phyloP scores from a whole-genome alignment of 2,329 filamentous ascomycete genomes.

The Fusarium sp. region DNA sequence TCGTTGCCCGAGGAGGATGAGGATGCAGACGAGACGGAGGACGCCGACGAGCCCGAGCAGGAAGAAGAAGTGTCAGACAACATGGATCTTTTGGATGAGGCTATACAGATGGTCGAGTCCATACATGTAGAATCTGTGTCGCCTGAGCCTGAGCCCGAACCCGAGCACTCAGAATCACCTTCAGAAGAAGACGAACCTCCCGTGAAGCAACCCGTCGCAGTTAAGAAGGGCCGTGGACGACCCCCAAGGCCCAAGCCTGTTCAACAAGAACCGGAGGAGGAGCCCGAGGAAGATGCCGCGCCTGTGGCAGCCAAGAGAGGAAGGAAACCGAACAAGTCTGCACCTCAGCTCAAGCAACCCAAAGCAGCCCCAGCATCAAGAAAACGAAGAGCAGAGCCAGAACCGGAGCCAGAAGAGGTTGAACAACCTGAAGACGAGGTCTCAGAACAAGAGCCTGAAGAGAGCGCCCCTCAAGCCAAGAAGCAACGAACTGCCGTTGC shows the following conservation, averaged over 20 bases:
- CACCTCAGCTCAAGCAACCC: conserved; percentile 20
- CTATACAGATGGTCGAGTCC: conserved; percentile 54
- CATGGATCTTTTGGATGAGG: conserved; percentile 52
- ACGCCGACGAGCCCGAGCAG: conserved; percentile 38
- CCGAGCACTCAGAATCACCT: not conserved
- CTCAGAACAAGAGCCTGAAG: conserved; percentile 39
- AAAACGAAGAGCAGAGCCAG: conserved; percentile 29
- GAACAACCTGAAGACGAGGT: conserved; percentile 23
- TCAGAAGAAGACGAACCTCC: conserved; percentile 14
- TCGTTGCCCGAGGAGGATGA: conserved; percentile 38
- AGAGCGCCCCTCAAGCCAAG: conserved; percentile 38
- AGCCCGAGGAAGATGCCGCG: not conserved
- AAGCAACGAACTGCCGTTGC: conserved; percentile 39
- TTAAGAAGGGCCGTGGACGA: conserved; percentile 35
- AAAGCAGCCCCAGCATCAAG: conserved; percentile 17
- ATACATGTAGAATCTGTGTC: conserved; percentile 39
- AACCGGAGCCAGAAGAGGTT: conserved; percentile 28
- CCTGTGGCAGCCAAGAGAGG: conserved; percentile 12
- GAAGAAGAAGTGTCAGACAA: conserved; percentile 40
- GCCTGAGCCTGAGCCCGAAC: conserved; percentile 21
- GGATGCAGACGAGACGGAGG: conserved; percentile 42
- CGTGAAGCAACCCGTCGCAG: conserved; percentile 11
- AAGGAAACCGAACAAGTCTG: conserved; percentile 28
- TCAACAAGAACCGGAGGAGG: conserved; percentile 1
- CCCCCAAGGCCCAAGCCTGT: conserved; percentile 32